These are phyloP conservation scores for Ambrosia hybrid DNA, from an alignment of 140 eudicot species.

Conservation along the genomic window DNA sequence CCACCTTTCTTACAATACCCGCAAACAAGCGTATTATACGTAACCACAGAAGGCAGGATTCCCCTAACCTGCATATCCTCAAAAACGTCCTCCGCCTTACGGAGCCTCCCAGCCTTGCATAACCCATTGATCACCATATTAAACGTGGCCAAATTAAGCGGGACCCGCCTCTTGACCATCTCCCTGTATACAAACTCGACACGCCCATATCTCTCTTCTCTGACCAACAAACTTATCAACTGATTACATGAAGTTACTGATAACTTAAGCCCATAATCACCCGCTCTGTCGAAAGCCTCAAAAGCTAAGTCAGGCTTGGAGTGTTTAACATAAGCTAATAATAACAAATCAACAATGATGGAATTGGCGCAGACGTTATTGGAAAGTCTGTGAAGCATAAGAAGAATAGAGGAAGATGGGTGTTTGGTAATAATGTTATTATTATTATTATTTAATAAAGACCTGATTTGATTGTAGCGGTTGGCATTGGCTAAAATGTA, in stretches of 20 bases:
- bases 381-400: conserved; percentile 30
- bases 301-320: conserved; percentile 42
- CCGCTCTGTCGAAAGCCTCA: conserved; percentile 71
- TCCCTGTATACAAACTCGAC: conserved; percentile 65
- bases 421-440: conserved; percentile 17
- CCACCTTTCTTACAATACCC: conserved; percentile 83
- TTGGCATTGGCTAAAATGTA: conserved; percentile 44
- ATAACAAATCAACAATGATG: conserved; percentile 62
- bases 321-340: conserved; percentile 44
- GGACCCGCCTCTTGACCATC: conserved; percentile 67
- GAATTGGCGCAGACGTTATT: conserved; percentile 47
- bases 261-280: conserved; percentile 71
- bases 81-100: conserved; percentile 61
- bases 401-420: conserved; percentile 44
- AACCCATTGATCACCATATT: conserved; percentile 74
- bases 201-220: conserved; percentile 38
- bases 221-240: conserved; percentile 57
- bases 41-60: conserved; percentile 57
- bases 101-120: conserved; percentile 74
- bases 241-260: conserved; percentile 62
- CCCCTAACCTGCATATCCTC: conserved; percentile 83
- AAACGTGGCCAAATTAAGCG: conserved; percentile 50
- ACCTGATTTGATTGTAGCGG: conserved; percentile 51
- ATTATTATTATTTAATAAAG: conserved; percentile 46
- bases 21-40: conserved; percentile 67